phyloP scores from a whole-genome alignment of 192 early-diverging fungal genomes.

The Funneliformis geosporum region DNA sequence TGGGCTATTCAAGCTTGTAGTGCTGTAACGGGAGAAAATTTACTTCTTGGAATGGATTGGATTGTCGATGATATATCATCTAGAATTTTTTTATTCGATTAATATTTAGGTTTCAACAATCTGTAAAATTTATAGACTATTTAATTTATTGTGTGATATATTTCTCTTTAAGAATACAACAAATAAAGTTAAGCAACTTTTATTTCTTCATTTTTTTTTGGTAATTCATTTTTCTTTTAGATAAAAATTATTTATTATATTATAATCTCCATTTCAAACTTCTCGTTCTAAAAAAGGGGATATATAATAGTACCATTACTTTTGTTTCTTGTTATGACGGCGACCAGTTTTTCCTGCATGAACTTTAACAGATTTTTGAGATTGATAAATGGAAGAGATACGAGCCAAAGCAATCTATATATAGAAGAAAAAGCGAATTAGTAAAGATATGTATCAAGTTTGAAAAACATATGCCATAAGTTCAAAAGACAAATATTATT shows the following conservation, averaged over 20 bases:
- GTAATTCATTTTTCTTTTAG: too few relatives aligned
- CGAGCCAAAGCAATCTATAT: slow-evolving; percentile 71
- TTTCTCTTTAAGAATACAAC: too few relatives aligned
- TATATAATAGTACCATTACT: neutral
- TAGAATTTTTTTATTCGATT: slow-evolving; percentile 80
- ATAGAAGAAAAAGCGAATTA: neutral
- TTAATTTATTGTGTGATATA: too few relatives aligned
- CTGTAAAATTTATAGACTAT: too few relatives aligned
- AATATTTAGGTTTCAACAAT: slow-evolving; percentile 14
- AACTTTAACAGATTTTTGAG: slow-evolving; percentile 63
- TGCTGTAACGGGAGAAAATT: slow-evolving; percentile 83
- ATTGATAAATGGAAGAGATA: slow-evolving; percentile 62
- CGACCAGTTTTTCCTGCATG: slow-evolving; percentile 55
- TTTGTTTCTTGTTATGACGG: slow-evolving; percentile 22
- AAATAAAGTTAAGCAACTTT: too few relatives aligned
- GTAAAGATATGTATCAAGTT: neutral
- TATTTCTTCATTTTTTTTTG: too few relatives aligned
- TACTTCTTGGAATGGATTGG: slow-evolving; percentile 94
- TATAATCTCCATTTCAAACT: too few relatives aligned
- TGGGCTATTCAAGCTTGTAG: slow-evolving; percentile 92
- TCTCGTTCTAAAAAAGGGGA: too few relatives aligned
- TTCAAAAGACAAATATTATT: neutral
- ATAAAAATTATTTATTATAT: too few relatives aligned
- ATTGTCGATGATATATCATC: slow-evolving; percentile 86
- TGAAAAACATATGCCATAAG: neutral